These are phyloP conservation scores for Aspergillus cavernicola DNA, from an alignment of 495 filamentous ascomycete species.

Conservation along the genomic window DNA sequence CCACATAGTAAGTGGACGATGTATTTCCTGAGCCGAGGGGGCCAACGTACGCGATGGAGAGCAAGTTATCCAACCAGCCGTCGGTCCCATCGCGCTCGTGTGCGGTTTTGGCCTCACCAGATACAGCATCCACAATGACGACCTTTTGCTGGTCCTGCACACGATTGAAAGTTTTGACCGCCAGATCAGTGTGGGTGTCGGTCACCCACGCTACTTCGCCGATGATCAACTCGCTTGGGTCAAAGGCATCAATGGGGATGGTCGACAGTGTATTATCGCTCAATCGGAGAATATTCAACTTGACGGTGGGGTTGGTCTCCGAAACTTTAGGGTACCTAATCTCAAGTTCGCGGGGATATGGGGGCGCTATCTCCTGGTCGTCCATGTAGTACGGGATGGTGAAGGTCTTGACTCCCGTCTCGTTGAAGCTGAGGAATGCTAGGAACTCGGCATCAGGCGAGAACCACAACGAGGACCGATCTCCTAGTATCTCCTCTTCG, in stretches of 20 bases:
- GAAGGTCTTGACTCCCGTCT: slow-evolving; percentile 19
- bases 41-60: slow-evolving; percentile 16
- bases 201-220: slow-evolving; percentile 21
- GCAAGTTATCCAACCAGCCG: slow-evolving; percentile 21
- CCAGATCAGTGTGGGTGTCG: slow-evolving; percentile 14
- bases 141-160: slow-evolving; percentile 20
- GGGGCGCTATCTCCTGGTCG: slow-evolving; percentile 15
- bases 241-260: slow-evolving; percentile 14
- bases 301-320: slow-evolving; percentile 20
- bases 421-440: slow-evolving; percentile 19
- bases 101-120: neutral
- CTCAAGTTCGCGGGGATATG: slow-evolving; percentile 19
- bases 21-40: slow-evolving; percentile 2
- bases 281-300: slow-evolving; percentile 13
- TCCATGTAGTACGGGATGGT: slow-evolving; percentile 21
- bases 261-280: slow-evolving; percentile 1
- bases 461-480: slow-evolving; percentile 16
- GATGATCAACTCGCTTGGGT: slow-evolving; percentile 15
- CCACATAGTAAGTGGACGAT: slow-evolving; percentile 15
- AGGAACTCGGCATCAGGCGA: slow-evolving; percentile 19
- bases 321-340: slow-evolving; percentile 19
- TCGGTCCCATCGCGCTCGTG: slow-evolving; percentile 20
- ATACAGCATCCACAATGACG: slow-evolving; percentile 11
- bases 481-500: slow-evolving; percentile 21
- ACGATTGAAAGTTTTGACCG: slow-evolving; percentile 17